Conservation (phyloP, 768 basidiomycete species). For the Panaeolus cyanescens region DNA sequence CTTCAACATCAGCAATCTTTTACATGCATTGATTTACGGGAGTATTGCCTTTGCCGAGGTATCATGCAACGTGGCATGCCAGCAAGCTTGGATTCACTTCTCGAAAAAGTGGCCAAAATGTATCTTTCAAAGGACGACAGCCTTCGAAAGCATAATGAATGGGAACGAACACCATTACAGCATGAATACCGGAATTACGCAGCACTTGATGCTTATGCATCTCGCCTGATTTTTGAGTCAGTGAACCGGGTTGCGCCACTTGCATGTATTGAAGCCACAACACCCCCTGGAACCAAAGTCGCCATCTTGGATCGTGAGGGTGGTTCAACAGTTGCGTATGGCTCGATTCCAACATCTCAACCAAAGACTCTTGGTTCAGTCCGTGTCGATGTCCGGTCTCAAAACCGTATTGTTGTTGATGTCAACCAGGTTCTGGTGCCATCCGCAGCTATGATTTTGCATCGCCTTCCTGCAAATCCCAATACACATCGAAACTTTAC, state of each 20-base stretch:
- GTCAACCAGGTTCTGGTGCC: constrained; percentile 9
- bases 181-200: not conserved
- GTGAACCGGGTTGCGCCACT: not conserved
- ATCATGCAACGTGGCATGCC: constrained; percentile 1
- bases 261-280: not conserved
- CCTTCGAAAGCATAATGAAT: constrained; percentile 13
- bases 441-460: constrained; percentile 11
- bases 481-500: too few species aligned
- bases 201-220: constrained; percentile 1
- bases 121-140: constrained; percentile 1
- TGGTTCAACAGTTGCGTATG: constrained; percentile 11
- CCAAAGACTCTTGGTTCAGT: constrained; percentile 7
- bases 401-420: constrained; percentile 13
- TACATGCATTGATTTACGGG: constrained; percentile 4
- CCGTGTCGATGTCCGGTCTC: constrained; percentile 8
- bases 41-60: not conserved
- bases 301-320: constrained; percentile 17
- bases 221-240: constrained; percentile 3
- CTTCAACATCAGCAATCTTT: not conserved
- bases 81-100: not conserved
- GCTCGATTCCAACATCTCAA: constrained; percentile 6
- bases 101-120: not conserved
- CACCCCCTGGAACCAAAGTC: constrained; percentile 13
- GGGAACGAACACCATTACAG: constrained; percentile 14
- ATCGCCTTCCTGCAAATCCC: constrained; percentile 3